Evolutionary conservation across 768 basidiomycete species (phyloP), one percentile per base, ranked within the genome.

Genomic region (Cyclocybe cylindracea): DNA sequence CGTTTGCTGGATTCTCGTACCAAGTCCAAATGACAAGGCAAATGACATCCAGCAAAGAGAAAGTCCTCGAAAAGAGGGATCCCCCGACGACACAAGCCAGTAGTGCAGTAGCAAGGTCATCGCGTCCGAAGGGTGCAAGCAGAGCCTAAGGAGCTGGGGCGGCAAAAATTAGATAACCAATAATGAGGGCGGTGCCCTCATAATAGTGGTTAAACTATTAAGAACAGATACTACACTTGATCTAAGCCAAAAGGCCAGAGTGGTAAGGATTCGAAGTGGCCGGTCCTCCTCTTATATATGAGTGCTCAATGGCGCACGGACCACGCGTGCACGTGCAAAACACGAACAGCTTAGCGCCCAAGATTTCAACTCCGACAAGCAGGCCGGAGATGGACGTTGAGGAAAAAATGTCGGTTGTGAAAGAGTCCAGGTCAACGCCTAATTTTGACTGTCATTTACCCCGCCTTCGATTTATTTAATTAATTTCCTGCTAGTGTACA

Each of bases 181-280:
- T 34, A 77, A 77, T 77, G 71, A 70, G 69, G 73, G 73, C 77
- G 66, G 73, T 78, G 77, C 73, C 75, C 66, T 71, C 74, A 78
- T 77, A 78, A 78, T 78, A 78, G 78, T 76, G 76, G 77, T 85
- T 84, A 84, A 83, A 84, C 82, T 84, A 83, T 84, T 84, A 87
- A 90, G 87, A 89, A 90, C 89, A 91, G 88, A 90, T 91, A 91
- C 89, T 90, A 91, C 89, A 91, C 89, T 90, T 90, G 88, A 90
- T 91, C 89, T 89, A 90, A 91, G 89, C 89, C 88, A 90, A 89
- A 87, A 89, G 87, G 86, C 87, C 87, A 88, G 87, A 89, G 87
- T 87, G 87, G 86, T 87, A 77, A 85, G 53, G 78, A 75, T 57
- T 62, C 53, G 36, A 14, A 48, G 31, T 49, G 46, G 45, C 16